Percentiles rank a stretch among this genome's conserved stretches.
phyloP scores from a whole-genome alignment of 2,329 filamentous ascomycete genomes.

The Periconia sp. region DNA sequence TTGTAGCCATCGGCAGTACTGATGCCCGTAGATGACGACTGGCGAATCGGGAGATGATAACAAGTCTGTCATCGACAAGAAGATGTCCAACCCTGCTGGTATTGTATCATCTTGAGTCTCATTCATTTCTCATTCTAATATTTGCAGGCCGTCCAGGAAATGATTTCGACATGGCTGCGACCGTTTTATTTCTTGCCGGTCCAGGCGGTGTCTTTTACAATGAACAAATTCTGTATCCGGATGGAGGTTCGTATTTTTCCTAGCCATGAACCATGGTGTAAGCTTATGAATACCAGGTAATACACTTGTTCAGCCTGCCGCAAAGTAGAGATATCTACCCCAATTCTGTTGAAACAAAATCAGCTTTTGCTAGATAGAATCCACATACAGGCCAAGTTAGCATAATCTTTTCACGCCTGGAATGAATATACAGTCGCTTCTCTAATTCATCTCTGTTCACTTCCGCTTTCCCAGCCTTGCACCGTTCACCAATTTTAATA shows the following conservation, averaged over 20 bases:
- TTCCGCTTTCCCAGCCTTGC: too few relatives aligned
- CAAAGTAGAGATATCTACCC: too few relatives aligned
- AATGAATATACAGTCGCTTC: too few relatives aligned
- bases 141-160: conserved; percentile 41
- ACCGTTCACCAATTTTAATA: too few relatives aligned
- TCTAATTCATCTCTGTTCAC: too few relatives aligned
- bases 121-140: conserved; percentile 9
- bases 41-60: conserved; percentile 53
- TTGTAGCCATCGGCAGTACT: background rate
- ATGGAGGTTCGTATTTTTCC: conserved; percentile 46
- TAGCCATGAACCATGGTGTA: conserved; percentile 11
- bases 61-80: conserved; percentile 52
- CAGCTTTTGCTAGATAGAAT: background rate
- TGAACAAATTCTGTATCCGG: conserved; percentile 59
- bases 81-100: conserved; percentile 53
- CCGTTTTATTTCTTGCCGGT: conserved; percentile 58
- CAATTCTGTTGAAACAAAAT: too few relatives aligned
- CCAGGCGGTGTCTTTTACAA: conserved; percentile 60
- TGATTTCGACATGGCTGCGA: conserved; percentile 60
- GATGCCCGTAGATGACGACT: conserved; percentile 58
- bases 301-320: conserved; percentile 33
- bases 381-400: too few relatives aligned
- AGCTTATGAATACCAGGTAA: conserved; percentile 21
- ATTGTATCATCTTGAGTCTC: too few relatives aligned
- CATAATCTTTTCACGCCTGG: too few relatives aligned